Evolutionary conservation across 2,329 filamentous ascomycete genomes (phyloP).

Genomic region (Penicillium glabrum): DNA sequence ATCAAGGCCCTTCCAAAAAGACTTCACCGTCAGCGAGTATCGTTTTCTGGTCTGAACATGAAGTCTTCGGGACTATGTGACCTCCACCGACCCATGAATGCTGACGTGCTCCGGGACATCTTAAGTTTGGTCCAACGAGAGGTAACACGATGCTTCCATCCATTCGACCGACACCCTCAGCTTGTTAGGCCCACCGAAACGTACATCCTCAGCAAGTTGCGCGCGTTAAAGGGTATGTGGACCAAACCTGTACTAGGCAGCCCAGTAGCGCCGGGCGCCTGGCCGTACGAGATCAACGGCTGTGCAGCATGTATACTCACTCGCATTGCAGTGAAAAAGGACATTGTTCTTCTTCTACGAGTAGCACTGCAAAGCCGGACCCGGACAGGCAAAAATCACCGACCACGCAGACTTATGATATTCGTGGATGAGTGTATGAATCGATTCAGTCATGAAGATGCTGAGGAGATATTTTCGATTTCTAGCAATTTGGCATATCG

Average conservation of each 20-base stretch:
- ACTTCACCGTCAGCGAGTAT: slow-evolving; percentile 1
- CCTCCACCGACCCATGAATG: slow-evolving; percentile 24
- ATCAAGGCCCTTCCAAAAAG: slow-evolving; percentile 18
- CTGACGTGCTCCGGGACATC: slow-evolving; percentile 20
- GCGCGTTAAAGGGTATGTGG: slow-evolving; percentile 35
- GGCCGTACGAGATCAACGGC: slow-evolving; percentile 30
- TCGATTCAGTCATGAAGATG: slow-evolving; percentile 4
- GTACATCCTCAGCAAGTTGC: slow-evolving; percentile 20
- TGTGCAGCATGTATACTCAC: slow-evolving; percentile 42
- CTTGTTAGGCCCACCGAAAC: slow-evolving; percentile 10
- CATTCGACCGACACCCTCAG: slow-evolving; percentile 19
- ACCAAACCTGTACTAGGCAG: slow-evolving; percentile 9
- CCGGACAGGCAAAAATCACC: slow-evolving; percentile 20
- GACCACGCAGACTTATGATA: slow-evolving; percentile 24
- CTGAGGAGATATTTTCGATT: slow-evolving; percentile 7
- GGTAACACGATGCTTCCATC: slow-evolving; percentile 22
- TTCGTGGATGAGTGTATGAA: slow-evolving; percentile 33
- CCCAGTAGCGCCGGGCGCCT: slow-evolving; percentile 1
- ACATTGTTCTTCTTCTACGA: slow-evolving; percentile 31
- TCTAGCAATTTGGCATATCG: slow-evolving; percentile 19
- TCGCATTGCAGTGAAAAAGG: slow-evolving; percentile 27
- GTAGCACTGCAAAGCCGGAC: slow-evolving; percentile 31
- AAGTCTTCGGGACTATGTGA: slow-evolving; percentile 15
- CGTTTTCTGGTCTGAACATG: neutral
- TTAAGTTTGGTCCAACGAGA: slow-evolving; percentile 23